Evolutionary conservation across 2,329 filamentous ascomycete species (phyloP).

Genomic region (Phyllosticta citrichinensis): DNA sequence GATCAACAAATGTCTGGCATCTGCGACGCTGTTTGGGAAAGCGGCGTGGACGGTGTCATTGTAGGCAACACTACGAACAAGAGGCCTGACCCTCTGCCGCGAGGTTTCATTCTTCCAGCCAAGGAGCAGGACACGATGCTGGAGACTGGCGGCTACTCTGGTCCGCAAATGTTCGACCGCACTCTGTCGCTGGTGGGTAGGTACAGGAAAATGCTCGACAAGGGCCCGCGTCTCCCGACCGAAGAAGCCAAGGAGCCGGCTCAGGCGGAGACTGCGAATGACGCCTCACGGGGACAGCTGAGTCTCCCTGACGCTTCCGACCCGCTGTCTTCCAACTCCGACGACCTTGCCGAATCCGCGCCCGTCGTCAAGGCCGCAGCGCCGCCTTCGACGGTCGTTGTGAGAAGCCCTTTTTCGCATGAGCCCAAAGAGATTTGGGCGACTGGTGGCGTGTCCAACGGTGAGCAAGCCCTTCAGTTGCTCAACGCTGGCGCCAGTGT

Average conservation of each 20-base stretch:
- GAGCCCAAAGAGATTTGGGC: slow-evolving; percentile 80
- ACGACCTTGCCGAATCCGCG: slow-evolving; percentile 21
- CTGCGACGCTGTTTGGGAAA: slow-evolving; percentile 69
- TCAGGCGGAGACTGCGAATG: not conserved
- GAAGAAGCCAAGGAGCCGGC: not conserved
- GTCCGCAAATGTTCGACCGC: slow-evolving; percentile 75
- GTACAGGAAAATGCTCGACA: slow-evolving; percentile 52
- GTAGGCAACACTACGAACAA: slow-evolving; percentile 95
- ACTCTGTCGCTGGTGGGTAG: slow-evolving; percentile 69
- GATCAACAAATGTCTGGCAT: slow-evolving; percentile 79
- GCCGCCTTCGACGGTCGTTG: slow-evolving; percentile 16
- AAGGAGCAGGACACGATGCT: slow-evolving; percentile 58
- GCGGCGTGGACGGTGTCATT: slow-evolving; percentile 88
- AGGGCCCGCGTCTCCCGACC: slow-evolving; percentile 26
- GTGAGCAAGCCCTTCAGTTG: slow-evolving; percentile 69
- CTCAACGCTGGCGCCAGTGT: slow-evolving; percentile 83
- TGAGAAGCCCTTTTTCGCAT: slow-evolving; percentile 12
- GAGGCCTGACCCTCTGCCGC: slow-evolving; percentile 59
- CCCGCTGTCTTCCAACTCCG: slow-evolving; percentile 10
- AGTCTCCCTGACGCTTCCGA: slow-evolving; percentile 3
- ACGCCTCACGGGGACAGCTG: slow-evolving; percentile 10
- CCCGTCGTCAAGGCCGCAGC: slow-evolving; percentile 18
- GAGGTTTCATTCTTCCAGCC: slow-evolving; percentile 52
- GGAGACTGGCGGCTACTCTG: slow-evolving; percentile 83
- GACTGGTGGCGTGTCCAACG: slow-evolving; percentile 84